A percentile compares a stretch with the other conserved stretches of the same genome.
These are phyloP conservation scores for Colletotrichum sidae DNA, from an alignment of 2,329 filamentous ascomycete species.

Conservation along the genomic window DNA sequence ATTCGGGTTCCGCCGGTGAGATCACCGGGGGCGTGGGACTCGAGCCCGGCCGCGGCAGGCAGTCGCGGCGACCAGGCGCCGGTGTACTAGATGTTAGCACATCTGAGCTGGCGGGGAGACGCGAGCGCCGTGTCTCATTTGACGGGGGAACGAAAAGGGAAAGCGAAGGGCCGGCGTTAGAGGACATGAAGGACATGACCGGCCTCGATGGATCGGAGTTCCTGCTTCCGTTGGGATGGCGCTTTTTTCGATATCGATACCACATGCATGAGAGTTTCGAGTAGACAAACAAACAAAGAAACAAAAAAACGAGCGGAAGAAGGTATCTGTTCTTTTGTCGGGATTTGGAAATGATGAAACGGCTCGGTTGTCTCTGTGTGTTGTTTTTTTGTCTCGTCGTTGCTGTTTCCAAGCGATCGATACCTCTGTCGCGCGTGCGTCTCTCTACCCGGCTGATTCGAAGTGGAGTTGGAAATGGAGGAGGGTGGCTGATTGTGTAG, in stretches of 20 bases:
- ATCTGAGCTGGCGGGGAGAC: background rate
- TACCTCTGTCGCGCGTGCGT: constrained; percentile 29
- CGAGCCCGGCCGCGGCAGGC: constrained; percentile 26
- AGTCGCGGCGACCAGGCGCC: constrained; percentile 32
- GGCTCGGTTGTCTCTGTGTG: background rate
- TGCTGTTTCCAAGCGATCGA: constrained; percentile 17
- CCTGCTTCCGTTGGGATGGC: constrained; percentile 19
- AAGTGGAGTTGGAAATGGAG: constrained; percentile 3
- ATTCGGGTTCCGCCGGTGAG: constrained; percentile 35
- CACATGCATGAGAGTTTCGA: constrained; percentile 17
- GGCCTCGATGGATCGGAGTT: constrained; percentile 15
- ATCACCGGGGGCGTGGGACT: constrained; percentile 34
- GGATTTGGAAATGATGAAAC: background rate
- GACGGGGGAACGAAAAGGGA: no score
- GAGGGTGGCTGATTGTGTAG: background rate
- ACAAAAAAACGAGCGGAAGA: constrained; percentile 7
- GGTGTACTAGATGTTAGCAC: constrained; percentile 25
- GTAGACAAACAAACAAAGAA: background rate
- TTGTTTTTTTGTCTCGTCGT: background rate
- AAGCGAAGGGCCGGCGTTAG: no score
- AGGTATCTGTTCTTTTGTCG: background rate
- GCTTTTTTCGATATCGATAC: constrained; percentile 32
- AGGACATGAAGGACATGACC: background rate
- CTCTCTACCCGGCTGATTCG: constrained; percentile 2
- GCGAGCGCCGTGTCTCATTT: no score